Conservation (phyloP, 768 basidiomycete species). For the Tylopilus rubrobrunneus region DNA sequence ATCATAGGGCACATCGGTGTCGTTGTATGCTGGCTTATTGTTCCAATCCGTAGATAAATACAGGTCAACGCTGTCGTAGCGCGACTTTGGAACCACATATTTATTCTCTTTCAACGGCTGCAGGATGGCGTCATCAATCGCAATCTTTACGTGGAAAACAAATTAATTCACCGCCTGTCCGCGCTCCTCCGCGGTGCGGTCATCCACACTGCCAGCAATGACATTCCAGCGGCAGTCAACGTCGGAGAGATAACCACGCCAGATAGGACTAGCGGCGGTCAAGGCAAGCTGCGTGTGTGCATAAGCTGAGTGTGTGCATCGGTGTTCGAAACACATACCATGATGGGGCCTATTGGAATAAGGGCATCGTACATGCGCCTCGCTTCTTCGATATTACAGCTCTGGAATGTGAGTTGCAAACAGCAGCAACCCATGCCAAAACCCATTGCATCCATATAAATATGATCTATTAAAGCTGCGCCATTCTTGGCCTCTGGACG, state of each 20-base stretch:
- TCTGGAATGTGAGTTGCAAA: conserved; percentile 95
- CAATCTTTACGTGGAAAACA: conserved; percentile 5
- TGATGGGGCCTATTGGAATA: conserved; percentile 90
- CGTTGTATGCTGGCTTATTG: conserved; percentile 94
- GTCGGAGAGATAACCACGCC: conserved; percentile 92
- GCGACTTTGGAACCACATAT: conserved; percentile 88
- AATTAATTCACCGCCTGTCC: conserved; percentile 61
- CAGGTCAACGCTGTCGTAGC: conserved; percentile 93
- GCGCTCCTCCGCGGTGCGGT: conserved; percentile 93
- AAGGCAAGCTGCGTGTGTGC: conserved; percentile 71
- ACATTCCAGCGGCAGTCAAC: conserved; percentile 99
- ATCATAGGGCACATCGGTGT: conserved; percentile 78
- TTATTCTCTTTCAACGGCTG: conserved; percentile 76
- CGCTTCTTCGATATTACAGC: conserved; percentile 90
- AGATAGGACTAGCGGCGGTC: conserved; percentile 91
- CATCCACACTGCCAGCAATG: conserved; percentile 97
- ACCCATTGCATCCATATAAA: conserved; percentile 99
- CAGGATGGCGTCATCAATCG: conserved; percentile 1
- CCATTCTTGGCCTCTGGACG: conserved; percentile 79
- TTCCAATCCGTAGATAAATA: conserved; percentile 86
- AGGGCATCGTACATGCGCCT: conserved; percentile 94
- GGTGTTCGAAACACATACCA: conserved; percentile 49
- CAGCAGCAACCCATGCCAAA: conserved; percentile 99
- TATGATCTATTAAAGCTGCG: conserved; percentile 84
- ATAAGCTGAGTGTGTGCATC: conserved; percentile 1